These are phyloP conservation scores for Picea glauca DNA, from an alignment of 75 land plant genomes.

Conservation along the genomic window DNA sequence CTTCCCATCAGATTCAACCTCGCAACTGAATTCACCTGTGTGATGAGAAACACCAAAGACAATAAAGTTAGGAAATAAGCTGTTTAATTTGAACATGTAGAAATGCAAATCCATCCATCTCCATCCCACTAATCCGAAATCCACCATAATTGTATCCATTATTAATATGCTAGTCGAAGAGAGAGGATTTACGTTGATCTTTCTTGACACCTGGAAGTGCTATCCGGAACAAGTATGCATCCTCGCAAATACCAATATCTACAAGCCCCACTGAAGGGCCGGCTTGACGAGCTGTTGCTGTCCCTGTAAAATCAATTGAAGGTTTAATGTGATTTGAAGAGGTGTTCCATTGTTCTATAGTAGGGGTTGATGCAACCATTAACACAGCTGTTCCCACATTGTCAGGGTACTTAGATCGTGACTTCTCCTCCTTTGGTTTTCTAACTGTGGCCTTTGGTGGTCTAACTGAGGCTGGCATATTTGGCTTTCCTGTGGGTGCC, in stretches of 20 bases:
- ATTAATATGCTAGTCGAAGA: background rate
- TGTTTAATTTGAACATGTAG: background rate
- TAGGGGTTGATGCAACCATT: constrained; percentile 34
- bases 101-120: constrained; percentile 3
- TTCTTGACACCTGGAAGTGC: constrained; percentile 59
- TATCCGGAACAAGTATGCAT: constrained; percentile 62
- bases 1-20: constrained; percentile 52
- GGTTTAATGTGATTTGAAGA: constrained; percentile 34
- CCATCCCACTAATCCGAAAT: background rate
- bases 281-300: constrained; percentile 50
- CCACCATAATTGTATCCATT: constrained; percentile 1
- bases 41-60: constrained; percentile 6
- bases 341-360: constrained; percentile 38
- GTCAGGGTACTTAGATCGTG: constrained; percentile 16
- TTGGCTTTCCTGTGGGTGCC: background rate
- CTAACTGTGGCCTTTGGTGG: background rate
- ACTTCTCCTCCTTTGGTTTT: constrained; percentile 17
- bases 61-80: background rate
- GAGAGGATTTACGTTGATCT: constrained; percentile 39
- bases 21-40: constrained; percentile 70
- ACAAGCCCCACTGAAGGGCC: constrained; percentile 63
- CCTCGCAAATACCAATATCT: constrained; percentile 60
- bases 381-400: constrained; percentile 31
- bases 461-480: constrained; percentile 5
- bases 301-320: constrained; percentile 44